Conservation (phyloP, 176 grass and related monocot genomes). For the Lolium perenne region DNA sequence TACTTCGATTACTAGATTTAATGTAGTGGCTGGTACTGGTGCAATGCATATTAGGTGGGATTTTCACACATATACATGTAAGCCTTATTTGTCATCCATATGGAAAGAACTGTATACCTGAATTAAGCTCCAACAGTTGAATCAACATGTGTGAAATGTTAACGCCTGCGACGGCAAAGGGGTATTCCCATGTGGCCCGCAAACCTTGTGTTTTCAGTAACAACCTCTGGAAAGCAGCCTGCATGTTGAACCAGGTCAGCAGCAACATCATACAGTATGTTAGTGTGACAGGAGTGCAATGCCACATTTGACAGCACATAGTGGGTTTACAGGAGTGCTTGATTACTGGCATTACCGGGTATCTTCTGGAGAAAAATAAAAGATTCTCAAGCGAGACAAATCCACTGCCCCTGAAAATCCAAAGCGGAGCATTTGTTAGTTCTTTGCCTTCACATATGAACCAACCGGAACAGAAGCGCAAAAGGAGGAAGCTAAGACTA, state of each 20-base stretch:
- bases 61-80: background rate
- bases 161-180: conserved; percentile 83
- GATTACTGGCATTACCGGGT: conserved; percentile 60
- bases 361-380: conserved; percentile 69
- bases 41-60: background rate
- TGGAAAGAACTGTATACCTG: conserved; percentile 46
- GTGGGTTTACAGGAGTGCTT: background rate
- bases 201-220: conserved; percentile 81
- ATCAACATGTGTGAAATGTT: conserved; percentile 96
- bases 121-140: conserved; percentile 85
- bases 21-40: conserved; percentile 33
- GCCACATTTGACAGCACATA: conserved; percentile 17
- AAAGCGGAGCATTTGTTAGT: background rate
- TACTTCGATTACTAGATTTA: conserved; percentile 37
- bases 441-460: background rate
- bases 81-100: background rate
- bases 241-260: conserved; percentile 33
- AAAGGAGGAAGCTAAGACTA: background rate
- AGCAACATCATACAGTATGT: conserved; percentile 8
- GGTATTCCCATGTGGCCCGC: conserved; percentile 86
- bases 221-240: conserved; percentile 82
- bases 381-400: conserved; percentile 88
- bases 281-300: background rate
- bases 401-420: conserved; percentile 76
- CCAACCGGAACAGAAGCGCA: background rate